A percentile compares a stretch with the other conserved stretches of the same genome.
Evolutionary conservation across 441 rosid species (phyloP).

Genomic region (Corymbia citriodora): DNA sequence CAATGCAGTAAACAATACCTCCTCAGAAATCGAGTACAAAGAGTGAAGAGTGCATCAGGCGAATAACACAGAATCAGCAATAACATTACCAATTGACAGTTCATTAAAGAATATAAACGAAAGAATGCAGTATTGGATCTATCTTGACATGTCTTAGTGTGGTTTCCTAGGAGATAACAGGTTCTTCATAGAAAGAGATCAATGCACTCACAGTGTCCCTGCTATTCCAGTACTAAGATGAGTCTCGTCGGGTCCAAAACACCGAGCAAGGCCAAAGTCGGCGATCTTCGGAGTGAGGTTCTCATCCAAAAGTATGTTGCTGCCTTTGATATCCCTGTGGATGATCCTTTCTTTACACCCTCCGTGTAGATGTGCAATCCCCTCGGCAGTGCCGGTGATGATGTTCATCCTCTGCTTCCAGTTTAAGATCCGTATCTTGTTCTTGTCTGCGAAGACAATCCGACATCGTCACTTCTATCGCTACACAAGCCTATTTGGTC

Average conservation of each 20-base stretch:
- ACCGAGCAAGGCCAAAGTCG: constrained; percentile 81
- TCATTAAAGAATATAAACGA: not conserved
- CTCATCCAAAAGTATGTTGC: constrained; percentile 70
- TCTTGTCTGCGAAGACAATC: constrained; percentile 33
- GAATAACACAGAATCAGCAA: not conserved
- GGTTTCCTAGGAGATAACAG: not conserved
- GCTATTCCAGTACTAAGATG: constrained; percentile 86
- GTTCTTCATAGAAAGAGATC: not conserved
- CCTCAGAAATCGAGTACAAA: not conserved
- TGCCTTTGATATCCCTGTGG: constrained; percentile 80
- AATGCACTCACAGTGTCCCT: constrained; percentile 57
- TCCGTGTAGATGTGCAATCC: constrained; percentile 69
- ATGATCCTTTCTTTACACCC: constrained; percentile 54
- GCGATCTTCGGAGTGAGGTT: constrained; percentile 61
- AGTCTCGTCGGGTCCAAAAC: constrained; percentile 47
- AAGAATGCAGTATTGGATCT: not conserved
- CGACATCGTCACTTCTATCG: not conserved
- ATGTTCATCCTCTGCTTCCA: constrained; percentile 63
- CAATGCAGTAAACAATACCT: not conserved
- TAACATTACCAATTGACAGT: not conserved
- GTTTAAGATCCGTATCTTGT: constrained; percentile 23
- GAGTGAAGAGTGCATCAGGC: not conserved
- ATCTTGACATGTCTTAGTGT: not conserved
- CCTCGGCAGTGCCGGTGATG: constrained; percentile 69
- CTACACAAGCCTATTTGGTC: not conserved